phyloP scores from a whole-genome alignment of 2,329 filamentous ascomycete genomes.

The Aspergillus sojae region DNA sequence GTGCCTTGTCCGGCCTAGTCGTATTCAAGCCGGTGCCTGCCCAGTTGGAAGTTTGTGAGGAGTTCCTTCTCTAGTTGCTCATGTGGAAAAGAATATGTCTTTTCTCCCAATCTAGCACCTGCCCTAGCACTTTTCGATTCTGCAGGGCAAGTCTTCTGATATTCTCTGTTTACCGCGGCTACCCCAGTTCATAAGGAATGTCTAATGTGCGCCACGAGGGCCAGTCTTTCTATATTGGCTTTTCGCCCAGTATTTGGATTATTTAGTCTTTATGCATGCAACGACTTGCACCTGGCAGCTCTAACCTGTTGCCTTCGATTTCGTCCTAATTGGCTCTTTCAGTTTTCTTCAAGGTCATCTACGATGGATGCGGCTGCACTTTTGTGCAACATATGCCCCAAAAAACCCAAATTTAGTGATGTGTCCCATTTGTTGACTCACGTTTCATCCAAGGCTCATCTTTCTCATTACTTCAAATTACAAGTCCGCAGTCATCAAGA shows the following conservation, averaged over 20 bases:
- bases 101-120: slow-evolving; percentile 7
- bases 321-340: slow-evolving; percentile 11
- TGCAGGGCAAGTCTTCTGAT: slow-evolving; percentile 14
- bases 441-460: slow-evolving; percentile 87
- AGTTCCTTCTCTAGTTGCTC: slow-evolving; percentile 19
- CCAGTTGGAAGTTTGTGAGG: not conserved
- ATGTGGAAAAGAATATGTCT: not conserved
- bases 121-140: slow-evolving; percentile 5
- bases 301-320: slow-evolving; percentile 31
- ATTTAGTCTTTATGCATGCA: slow-evolving; percentile 27
- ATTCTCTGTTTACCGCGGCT: slow-evolving; percentile 25
- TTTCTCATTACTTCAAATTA: slow-evolving; percentile 80
- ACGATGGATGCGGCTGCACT: slow-evolving; percentile 63
- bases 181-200: slow-evolving; percentile 18
- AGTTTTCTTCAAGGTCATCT: slow-evolving; percentile 22
- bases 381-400: slow-evolving; percentile 80
- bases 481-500: slow-evolving; percentile 73
- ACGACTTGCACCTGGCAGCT: slow-evolving; percentile 15
- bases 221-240: slow-evolving; percentile 27
- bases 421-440: slow-evolving; percentile 91
- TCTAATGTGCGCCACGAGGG: slow-evolving; percentile 16
- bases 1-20: not conserved
- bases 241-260: slow-evolving; percentile 23
- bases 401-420: slow-evolving; percentile 80
- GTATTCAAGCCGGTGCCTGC: slow-evolving; percentile 1